These are phyloP conservation scores for Quercus cerris DNA, from an alignment of 306 rosid genomes.

Conservation along the genomic window DNA sequence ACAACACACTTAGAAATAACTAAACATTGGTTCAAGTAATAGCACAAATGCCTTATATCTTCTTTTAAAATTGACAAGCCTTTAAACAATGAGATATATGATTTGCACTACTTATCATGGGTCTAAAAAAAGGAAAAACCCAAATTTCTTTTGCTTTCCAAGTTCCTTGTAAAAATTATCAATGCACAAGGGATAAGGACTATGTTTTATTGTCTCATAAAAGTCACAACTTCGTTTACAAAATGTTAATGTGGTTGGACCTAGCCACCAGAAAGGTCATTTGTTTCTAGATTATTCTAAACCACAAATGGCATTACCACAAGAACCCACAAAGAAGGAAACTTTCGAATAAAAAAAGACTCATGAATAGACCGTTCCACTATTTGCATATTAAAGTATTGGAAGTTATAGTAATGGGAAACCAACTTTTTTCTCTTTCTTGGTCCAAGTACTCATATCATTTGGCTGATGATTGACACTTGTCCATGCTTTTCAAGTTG, in stretches of 20 bases:
- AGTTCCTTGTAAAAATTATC: background rate
- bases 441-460: slow-evolving; percentile 4
- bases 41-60: too few species aligned
- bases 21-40: too few species aligned
- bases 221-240: background rate
- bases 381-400: background rate
- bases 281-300: background rate
- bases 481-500: slow-evolving; percentile 22
- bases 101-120: too few species aligned
- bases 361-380: background rate
- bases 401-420: background rate
- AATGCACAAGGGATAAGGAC: background rate
- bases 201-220: background rate
- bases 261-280: background rate
- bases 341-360: background rate
- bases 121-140: too few species aligned
- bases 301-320: background rate
- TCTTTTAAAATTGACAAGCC: too few species aligned
- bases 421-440: background rate
- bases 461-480: slow-evolving; percentile 42
- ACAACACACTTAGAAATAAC: too few species aligned
- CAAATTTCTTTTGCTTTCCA: background rate
- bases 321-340: background rate
- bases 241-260: background rate
- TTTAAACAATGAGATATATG: too few species aligned